These are phyloP conservation scores for Colletotrichum spinosum DNA, from an alignment of 2,329 filamentous ascomycete species.

Conservation along the genomic window DNA sequence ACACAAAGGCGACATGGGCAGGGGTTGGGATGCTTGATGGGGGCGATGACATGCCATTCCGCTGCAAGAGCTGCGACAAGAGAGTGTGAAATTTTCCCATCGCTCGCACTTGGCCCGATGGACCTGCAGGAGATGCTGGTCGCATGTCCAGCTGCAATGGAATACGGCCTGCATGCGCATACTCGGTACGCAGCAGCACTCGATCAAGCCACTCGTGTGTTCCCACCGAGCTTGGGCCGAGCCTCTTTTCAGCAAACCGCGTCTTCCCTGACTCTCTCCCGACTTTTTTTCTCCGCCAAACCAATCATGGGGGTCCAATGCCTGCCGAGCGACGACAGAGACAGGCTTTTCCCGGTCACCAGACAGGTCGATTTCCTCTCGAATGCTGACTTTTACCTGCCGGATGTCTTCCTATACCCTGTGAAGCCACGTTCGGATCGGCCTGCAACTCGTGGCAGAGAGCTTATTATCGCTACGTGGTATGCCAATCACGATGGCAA, in stretches of 20 bases:
- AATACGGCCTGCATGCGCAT: too few relatives aligned
- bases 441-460: not conserved
- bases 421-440: not conserved
- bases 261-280: not conserved
- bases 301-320: conserved; percentile 13
- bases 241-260: not conserved
- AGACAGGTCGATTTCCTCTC: conserved; percentile 27
- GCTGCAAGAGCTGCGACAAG: conserved; percentile 5
- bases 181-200: too few relatives aligned
- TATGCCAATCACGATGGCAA: too few relatives aligned
- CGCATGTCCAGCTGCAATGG: too few relatives aligned
- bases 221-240: conserved; percentile 33
- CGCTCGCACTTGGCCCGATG: conserved; percentile 22
- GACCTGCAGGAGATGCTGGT: not conserved
- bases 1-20: too few relatives aligned
- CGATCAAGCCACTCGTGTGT: conserved; percentile 17
- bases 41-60: conserved; percentile 30
- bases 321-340: conserved; percentile 5
- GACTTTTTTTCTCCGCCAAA: conserved; percentile 2
- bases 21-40: not conserved
- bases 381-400: conserved; percentile 10
- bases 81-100: not conserved
- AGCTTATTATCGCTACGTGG: conserved; percentile 8
- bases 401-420: not conserved
- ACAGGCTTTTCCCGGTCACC: conserved; percentile 14